Percentiles rank a stretch among this genome's conserved stretches.
Conservation (phyloP, 495 filamentous ascomycete species). For the Hypoxylon trugodes region DNA sequence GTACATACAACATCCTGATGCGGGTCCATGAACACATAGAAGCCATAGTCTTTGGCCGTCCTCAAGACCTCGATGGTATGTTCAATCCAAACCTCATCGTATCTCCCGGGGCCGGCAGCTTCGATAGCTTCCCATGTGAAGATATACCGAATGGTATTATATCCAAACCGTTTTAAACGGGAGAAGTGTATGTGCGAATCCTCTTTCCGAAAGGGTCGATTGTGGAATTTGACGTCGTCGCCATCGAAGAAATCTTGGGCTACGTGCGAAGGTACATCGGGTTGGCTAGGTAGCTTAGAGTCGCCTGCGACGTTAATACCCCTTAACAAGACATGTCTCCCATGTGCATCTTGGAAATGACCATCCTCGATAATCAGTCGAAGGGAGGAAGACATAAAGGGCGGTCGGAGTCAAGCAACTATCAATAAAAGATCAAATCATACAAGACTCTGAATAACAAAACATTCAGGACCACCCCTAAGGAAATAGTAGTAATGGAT, state of each 20-base stretch:
- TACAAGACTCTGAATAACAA: constrained; percentile 2
- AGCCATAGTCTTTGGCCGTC: constrained; percentile 86
- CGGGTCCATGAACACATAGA: constrained; percentile 97
- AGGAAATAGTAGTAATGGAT: neutral
- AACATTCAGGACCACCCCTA: constrained; percentile 5
- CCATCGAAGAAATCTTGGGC: constrained; percentile 87
- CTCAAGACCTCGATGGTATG: constrained; percentile 87
- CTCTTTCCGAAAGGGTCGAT: constrained; percentile 80
- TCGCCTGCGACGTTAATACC: constrained; percentile 74
- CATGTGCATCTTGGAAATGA: constrained; percentile 71
- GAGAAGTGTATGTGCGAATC: constrained; percentile 90
- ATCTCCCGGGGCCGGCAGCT: constrained; percentile 87
- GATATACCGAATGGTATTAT: constrained; percentile 94
- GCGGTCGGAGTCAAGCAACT: neutral
- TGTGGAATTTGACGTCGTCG: constrained; percentile 89
- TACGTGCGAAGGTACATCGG: constrained; percentile 82
- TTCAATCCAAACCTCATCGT: constrained; percentile 93
- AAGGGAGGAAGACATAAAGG: constrained; percentile 53
- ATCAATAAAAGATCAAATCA: neutral
- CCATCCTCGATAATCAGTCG: constrained; percentile 81
- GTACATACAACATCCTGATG: constrained; percentile 90
- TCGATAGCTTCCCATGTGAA: constrained; percentile 99
- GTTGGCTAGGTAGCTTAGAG: constrained; percentile 73
- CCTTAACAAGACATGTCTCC: constrained; percentile 65
- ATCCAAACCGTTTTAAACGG: constrained; percentile 85